Evolutionary conservation across 106 monocot genomes (phyloP).

Genomic region (Apostasia ramifera): DNA sequence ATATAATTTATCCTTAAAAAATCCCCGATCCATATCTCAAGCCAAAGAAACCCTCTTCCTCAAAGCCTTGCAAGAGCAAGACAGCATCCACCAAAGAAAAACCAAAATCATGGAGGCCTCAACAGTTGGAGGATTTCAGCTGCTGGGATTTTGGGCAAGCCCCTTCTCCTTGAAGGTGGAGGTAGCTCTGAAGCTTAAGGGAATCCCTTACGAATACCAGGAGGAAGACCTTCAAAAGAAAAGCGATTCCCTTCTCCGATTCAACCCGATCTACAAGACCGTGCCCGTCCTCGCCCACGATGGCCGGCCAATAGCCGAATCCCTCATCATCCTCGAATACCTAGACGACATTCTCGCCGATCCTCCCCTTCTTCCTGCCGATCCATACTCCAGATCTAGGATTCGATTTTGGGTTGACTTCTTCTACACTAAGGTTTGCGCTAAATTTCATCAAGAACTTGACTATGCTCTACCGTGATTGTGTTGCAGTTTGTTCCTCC

Average conservation of each 20-base stretch:
- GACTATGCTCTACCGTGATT: too few relatives aligned
- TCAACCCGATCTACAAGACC: constrained; percentile 4
- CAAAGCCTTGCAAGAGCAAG: too few relatives aligned
- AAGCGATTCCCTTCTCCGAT: background rate
- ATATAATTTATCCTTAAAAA: background rate
- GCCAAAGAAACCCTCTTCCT: too few relatives aligned
- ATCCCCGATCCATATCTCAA: background rate
- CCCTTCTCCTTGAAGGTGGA: background rate
- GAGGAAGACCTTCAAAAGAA: background rate
- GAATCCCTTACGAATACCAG: background rate
- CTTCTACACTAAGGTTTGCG: constrained; percentile 13
- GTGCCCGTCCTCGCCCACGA: constrained; percentile 2
- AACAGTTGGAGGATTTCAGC: background rate
- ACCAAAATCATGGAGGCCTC: background rate
- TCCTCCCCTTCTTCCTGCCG: constrained; percentile 11
- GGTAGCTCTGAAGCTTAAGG: constrained; percentile 3
- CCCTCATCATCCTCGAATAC: constrained; percentile 4
- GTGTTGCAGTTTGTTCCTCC: background rate
- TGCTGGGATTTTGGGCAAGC: background rate
- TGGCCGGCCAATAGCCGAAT: background rate
- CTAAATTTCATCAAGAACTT: too few relatives aligned
- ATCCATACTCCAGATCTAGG: constrained; percentile 16
- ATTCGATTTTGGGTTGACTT: constrained; percentile 21
- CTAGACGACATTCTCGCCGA: constrained; percentile 15
- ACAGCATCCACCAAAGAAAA: too few relatives aligned